Percentiles rank a stretch among this genome's conserved stretches.
Evolutionary conservation across 2,329 filamentous ascomycete genomes (phyloP).

Genomic region (Ceratocystis smalleyi): DNA sequence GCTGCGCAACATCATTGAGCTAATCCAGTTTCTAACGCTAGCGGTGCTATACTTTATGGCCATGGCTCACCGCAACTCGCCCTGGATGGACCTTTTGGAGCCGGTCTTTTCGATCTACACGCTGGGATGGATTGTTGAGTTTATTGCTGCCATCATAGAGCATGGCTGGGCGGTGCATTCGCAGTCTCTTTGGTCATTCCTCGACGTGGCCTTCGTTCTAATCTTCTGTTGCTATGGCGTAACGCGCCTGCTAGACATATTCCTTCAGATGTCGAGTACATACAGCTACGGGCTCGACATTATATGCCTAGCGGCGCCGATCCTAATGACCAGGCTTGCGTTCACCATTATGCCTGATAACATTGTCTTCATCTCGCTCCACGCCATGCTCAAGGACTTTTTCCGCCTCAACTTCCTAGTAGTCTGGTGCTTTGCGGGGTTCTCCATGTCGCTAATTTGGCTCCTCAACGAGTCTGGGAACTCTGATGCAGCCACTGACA

Average conservation of each 20-base stretch:
- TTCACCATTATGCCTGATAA: conserved; percentile 62
- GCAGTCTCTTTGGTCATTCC: conserved; percentile 60
- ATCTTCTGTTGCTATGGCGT: conserved; percentile 48
- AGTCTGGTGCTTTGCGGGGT: conserved; percentile 54
- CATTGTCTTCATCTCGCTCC: conserved; percentile 57
- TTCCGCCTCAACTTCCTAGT: conserved; percentile 50
- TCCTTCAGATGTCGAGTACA: conserved; percentile 26
- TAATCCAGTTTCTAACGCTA: conserved; percentile 48
- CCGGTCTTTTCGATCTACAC: conserved; percentile 48
- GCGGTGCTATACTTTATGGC: conserved; percentile 46
- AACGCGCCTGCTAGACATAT: conserved; percentile 42
- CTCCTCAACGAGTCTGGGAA: conserved; percentile 27
- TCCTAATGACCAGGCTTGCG: conserved; percentile 54
- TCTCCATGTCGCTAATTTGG: conserved; percentile 55
- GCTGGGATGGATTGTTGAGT: conserved; percentile 52
- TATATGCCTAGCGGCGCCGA: conserved; percentile 49
- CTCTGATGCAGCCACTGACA: conserved; percentile 20
- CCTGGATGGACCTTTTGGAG: conserved; percentile 30
- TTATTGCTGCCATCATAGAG: conserved; percentile 48
- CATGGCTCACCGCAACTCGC: conserved; percentile 43
- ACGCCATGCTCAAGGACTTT: conserved; percentile 62
- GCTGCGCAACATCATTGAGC: conserved; percentile 50
- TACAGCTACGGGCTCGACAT: conserved; percentile 47
- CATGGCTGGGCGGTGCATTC: conserved; percentile 54
- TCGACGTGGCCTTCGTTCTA: conserved; percentile 51